Evolutionary conservation across 306 rosid species (phyloP).

Genomic region (Pachyrhizus erosus): DNA sequence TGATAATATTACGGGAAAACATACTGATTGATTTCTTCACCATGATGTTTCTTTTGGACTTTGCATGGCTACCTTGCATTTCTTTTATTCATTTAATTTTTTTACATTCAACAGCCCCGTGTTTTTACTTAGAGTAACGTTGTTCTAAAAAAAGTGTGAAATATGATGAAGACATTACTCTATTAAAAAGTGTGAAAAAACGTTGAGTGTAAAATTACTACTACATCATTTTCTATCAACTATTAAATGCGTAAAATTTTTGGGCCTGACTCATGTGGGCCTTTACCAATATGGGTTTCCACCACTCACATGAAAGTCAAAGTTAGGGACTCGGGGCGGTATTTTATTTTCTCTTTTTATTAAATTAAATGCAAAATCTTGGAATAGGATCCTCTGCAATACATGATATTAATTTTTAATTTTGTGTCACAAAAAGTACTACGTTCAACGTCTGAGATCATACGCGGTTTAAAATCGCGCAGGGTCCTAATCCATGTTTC

Average conservation of each 20-base stretch:
- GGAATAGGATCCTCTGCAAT: not conserved
- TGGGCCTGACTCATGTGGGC: slow-evolving; percentile 24
- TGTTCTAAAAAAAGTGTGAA: not conserved
- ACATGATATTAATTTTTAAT: not conserved
- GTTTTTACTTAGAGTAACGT: not conserved
- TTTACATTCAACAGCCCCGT: not conserved
- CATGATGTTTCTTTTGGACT: not conserved
- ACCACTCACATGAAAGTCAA: not conserved
- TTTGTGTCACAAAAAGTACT: not conserved
- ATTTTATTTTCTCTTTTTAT: no score
- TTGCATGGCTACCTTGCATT: not conserved
- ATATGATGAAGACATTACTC: no score
- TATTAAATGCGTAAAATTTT: not conserved
- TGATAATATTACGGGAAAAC: not conserved
- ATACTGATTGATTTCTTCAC: not conserved
- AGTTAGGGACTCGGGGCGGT: not conserved
- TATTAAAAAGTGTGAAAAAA: no score
- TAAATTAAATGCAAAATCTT: not conserved
- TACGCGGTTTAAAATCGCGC: not conserved
- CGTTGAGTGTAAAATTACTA: no score
- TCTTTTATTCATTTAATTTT: not conserved
- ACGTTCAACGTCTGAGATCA: not conserved
- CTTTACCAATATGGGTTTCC: not conserved
- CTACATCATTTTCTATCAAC: not conserved
- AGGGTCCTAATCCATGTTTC: not conserved